Evolutionary conservation across 805 yeast species (phyloP).

Genomic region (Candida awuae): DNA sequence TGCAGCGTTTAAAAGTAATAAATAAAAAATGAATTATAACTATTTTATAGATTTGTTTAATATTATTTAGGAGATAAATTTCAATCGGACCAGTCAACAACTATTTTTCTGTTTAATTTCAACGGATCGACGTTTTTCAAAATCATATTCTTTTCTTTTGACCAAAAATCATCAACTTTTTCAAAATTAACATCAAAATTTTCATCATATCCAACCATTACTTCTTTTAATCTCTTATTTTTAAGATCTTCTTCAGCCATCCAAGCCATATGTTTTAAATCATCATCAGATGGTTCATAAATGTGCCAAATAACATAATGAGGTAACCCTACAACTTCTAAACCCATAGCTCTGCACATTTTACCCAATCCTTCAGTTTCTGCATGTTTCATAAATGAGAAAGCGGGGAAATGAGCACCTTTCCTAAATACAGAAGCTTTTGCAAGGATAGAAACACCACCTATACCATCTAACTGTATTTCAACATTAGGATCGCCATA

Average conservation of each 20-base stretch:
- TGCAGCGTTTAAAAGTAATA: conserved; percentile 24
- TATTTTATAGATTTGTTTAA: neutral
- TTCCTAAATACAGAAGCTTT: conserved; percentile 78
- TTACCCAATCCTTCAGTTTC: conserved; percentile 97
- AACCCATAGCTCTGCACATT: conserved; percentile 79
- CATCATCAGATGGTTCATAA: conserved; percentile 92
- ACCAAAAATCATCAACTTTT: conserved; percentile 69
- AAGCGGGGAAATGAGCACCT: conserved; percentile 95
- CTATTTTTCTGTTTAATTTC: conserved; percentile 35
- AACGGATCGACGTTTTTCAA: conserved; percentile 70
- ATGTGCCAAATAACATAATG: conserved; percentile 96
- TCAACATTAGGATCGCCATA: conserved; percentile 91
- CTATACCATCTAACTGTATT: conserved; percentile 92
- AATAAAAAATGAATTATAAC: conserved; percentile 13
- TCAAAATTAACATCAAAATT: conserved; percentile 75
- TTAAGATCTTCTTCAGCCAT: conserved; percentile 74
- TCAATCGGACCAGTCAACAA: conserved; percentile 61
- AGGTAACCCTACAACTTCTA: conserved; percentile 79
- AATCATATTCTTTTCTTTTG: conserved; percentile 56
- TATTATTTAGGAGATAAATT: neutral
- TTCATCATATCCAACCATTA: conserved; percentile 56
- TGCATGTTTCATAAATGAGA: conserved; percentile 91
- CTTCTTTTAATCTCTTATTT: conserved; percentile 51
- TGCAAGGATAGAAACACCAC: conserved; percentile 90
- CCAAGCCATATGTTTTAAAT: conserved; percentile 77